Evolutionary conservation across 176 grass and related monocot species (phyloP), one percentile per base, ranked within the genome.

Genomic region (Poa annua): DNA sequence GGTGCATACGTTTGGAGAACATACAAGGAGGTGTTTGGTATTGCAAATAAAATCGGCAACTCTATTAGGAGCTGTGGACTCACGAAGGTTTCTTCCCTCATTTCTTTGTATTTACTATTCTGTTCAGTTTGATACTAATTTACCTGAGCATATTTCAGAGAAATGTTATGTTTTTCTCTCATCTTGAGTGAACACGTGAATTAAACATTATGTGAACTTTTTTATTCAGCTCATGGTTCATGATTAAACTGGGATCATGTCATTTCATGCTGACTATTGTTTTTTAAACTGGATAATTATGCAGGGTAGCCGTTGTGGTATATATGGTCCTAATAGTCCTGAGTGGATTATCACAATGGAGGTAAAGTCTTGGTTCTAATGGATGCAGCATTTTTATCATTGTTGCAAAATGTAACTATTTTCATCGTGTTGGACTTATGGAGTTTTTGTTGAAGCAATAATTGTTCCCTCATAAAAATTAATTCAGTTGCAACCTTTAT

Each of bases 291-390:
- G 38, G 17, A 39, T 54, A 25, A 77, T n/a, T 76, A 80, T 75
- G 24, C 79, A 97, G 94, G 94, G 85, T 71, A 79, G 76, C 71
- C 87, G 89, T 75, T 94, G 91, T 26, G 94, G 94, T 82, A 97
- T 97, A 66, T 97, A 91, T 86, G 91, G 94, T 76, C 89, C 71
- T 73, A 97, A 97, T 84, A 93, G 87, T 81, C 91, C 87, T 16
- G 94, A 97, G 53, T 97, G 94, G 94, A 77, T 94, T 63, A 91
- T 97, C 50, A 97, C 88, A 19, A 89, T 97, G 91, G 88, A 97
- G 94, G 94, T 93, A 83, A 82, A 80, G 15, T 83, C n/a, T 83
- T 83, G 11, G 11, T 84, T 45, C 11, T 64, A 41, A 72, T 42
- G 32, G 57, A 10, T 49, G 49, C 20, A 80, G 5, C 39, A 42